Evolutionary conservation across 768 basidiomycete species (phyloP), one percentile per base, ranked within the genome.

Genomic region (Agaricus subrufescens): DNA sequence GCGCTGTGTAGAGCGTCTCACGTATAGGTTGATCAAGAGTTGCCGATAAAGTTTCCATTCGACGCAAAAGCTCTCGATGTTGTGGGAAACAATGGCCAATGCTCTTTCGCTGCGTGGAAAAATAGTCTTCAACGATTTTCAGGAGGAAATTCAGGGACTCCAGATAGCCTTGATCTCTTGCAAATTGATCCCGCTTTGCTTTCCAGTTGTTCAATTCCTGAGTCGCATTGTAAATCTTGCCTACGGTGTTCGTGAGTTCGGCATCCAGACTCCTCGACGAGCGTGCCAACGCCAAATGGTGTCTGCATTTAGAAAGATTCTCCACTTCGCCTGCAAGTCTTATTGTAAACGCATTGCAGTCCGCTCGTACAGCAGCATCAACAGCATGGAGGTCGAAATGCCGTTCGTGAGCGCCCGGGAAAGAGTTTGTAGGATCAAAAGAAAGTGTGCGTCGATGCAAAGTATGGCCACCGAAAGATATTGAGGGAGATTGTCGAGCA

Each of bases 301-400:
- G 68, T 12, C 73, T 70, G 43, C 79, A 75, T 53, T 77, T 75
- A 19, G 75, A 67, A 31, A 91, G 66, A 9, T 64, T 66, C 52
- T 84, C 81, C 37, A 84, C 56, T 29, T 70, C 74, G n/a, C 82
- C 83, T 3, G 74, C 74, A 14, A 91, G 75, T 56, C 79, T 73
- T 72, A 91, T 82, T 48, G 83, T 72, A 62, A 82, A 83, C n/a
- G 80, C 69, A 66, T 93, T 91, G 45, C 80, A 79, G 65, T 90
- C 85, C 11, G 78, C 66, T 30, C 91, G 85, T 56, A 91, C 85
- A 52, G 74, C 71, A 42, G 81, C 78, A 64, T 95, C 87, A 38
- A 94, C 71, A 40, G 71, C 69, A 38, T 75, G 60, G 34, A 84
- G 70, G 55, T 87, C 82, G 63, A 90, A 77, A 2, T 84, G 82